These are phyloP conservation scores for Sporothrix curviconia DNA, from an alignment of 2,329 filamentous ascomycete genomes.

Conservation along the genomic window DNA sequence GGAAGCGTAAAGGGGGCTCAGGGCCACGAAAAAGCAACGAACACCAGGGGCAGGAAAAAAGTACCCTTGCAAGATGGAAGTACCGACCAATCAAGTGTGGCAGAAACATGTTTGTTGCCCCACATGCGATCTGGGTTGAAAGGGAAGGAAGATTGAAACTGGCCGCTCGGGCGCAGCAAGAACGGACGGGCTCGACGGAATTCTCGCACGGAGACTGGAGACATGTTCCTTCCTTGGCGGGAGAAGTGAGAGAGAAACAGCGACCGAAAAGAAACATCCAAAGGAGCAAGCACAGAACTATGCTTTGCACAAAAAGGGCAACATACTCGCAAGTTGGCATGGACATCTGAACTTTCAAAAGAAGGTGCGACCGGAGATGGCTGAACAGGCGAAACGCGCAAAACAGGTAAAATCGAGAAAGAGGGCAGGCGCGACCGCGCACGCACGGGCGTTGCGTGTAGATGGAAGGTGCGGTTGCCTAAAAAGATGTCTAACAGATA, in stretches of 20 bases:
- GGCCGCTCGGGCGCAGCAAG: constrained; percentile 3
- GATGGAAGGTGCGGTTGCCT: background rate
- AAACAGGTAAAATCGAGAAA: background rate
- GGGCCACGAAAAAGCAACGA: background rate
- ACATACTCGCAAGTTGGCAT: background rate
- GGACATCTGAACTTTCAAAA: background rate
- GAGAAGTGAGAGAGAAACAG: background rate
- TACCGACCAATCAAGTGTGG: background rate
- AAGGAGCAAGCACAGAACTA: background rate
- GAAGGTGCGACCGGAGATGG: background rate
- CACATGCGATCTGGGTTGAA: background rate
- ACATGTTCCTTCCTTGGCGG: constrained; percentile 1
- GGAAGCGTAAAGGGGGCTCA: background rate
- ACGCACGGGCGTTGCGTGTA: background rate
- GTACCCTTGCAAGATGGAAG: constrained; percentile 3
- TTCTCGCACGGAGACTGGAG: background rate
- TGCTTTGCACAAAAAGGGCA: constrained; percentile 3
- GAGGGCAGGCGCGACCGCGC: background rate
- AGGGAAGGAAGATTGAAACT: constrained; percentile 7
- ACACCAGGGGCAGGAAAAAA: background rate
- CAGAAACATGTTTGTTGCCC: background rate
- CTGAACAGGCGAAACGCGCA: background rate
- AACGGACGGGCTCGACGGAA: constrained; percentile 4
- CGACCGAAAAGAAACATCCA: background rate
- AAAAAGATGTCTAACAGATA: background rate